Evolutionary conservation across 305 asterid genomes (phyloP), one percentile per base, ranked within the genome.

Genomic region (Solanum hybrid): DNA sequence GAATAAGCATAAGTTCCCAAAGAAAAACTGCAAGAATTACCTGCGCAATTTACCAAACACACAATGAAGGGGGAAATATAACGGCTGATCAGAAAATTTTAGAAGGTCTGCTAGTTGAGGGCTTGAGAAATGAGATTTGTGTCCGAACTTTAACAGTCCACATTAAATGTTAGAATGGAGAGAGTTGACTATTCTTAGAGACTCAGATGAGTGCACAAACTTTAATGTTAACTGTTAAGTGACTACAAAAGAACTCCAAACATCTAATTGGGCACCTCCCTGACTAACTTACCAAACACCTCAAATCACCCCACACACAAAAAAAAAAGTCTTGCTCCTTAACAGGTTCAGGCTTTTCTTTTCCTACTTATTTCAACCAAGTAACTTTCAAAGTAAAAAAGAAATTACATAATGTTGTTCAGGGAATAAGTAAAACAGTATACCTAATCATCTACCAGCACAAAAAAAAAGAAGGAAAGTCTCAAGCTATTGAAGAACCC

Each of bases 1-100:
- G 82, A 80, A 87, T 86, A 89, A 87, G 82, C 87, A 91, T 42
- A 78, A 26, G 40, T 34, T 60, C 85, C 36, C 32, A n/a, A 77
- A 86, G 51, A 24, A 71, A 77, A 37, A 22, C 88, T 32, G 45
- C 77, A 12, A 22, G 76, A 56, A 85, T 56, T 56, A 85, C 32
- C 31, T 19, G 45, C 5, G 14, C n/a, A 60, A 85, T 85, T 32
- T 56, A 85, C 32, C 13, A 85, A 56, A 85, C 1, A 85, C 32
- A 56, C 32, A n/a, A 32, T 56, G 51, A 85, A 32, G 77, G 76
- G n/a, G 77, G 31, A 32, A 29, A 51, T 6, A 51, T 27, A 85
- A 56, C 13, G 27, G 38, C 88, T 19, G 87, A 31, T n/a, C 42
- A 85, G 4, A 56, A 19, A 6, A 6, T 19, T 51, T 56, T 56